Evolutionary conservation across 495 filamentous ascomycete species (phyloP), one percentile per base, ranked within the genome.

Genomic region (Rusavskia elegans): DNA sequence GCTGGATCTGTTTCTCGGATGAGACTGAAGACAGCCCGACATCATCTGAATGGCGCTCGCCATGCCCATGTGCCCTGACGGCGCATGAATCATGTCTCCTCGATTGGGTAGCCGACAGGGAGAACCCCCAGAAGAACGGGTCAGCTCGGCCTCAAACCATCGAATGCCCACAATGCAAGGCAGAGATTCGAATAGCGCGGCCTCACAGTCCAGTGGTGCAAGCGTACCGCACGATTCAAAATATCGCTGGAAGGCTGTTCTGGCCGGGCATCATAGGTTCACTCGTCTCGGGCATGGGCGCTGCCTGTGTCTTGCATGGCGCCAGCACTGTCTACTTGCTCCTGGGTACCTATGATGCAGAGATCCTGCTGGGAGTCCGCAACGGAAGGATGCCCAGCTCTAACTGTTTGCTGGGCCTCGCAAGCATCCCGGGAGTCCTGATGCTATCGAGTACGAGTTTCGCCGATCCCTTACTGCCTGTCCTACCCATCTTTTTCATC

Each of bases 1-100:
- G 92, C 66, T 96, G 87, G 83, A 89, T 98, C 60, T 98, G 92
- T 69, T 85, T 92, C 60, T 75, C 76, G 50, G 86, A 90, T 56
- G 81, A 88, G 55, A 88, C 81, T 21, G 87, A 95, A 56, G 83
- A 87, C 51, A 72, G 71, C 35, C 71, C 75, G 38, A 79, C 79
- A 21, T 63, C 71, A n/a, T 73, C 74, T 23, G 74, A 82, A 61
- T 97, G 90, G 88, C 80, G 85, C 17, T 83, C 77, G 20, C 87
- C 92, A 8, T 98, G 92, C 65, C 82, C 81, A 0, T 98, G 92
- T 67, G 84, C 82, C 20, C 70, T 98, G 32, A 84, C 83, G 49
- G 92, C 90, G 2, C 92, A 98, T 65, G 86, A 96, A 64, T 76
- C 78, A 23, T 98, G 92, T 63, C 72, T 98, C 39, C 73, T 96